Conservation (phyloP, 768 basidiomycete genomes). For the Lactarius indigo region DNA sequence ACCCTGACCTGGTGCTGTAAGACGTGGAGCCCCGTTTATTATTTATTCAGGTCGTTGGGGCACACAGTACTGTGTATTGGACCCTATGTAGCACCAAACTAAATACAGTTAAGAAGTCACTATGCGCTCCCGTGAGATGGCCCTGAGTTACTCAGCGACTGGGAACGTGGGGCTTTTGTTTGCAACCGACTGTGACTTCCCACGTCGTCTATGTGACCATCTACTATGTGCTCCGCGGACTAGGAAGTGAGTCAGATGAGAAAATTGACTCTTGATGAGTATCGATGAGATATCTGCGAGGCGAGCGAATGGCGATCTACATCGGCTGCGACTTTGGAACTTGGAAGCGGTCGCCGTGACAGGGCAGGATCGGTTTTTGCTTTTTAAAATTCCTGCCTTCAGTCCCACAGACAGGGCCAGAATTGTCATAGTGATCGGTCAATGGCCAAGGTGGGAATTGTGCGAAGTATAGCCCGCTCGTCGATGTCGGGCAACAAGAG, state of each 20-base stretch:
- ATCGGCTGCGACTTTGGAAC: background rate
- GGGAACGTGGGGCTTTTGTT: background rate
- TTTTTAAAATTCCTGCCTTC: too few species aligned
- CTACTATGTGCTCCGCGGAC: background rate
- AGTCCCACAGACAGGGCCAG: too few species aligned
- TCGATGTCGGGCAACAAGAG: too few species aligned
- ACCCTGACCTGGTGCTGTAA: slow-evolving; percentile 13
- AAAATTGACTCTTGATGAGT: background rate
- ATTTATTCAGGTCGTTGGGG: background rate
- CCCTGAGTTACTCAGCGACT: background rate
- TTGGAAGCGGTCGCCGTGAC: background rate
- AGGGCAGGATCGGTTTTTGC: too few species aligned
- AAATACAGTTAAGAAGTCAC: background rate
- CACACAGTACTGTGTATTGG: background rate
- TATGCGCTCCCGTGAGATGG: background rate
- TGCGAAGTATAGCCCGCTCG: too few species aligned
- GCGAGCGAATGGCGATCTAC: background rate
- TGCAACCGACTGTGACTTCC: background rate
- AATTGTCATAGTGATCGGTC: too few species aligned
- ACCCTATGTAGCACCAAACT: background rate
- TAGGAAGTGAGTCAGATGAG: background rate
- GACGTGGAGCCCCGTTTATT: background rate
- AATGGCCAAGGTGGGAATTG: too few species aligned
- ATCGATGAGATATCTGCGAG: background rate
- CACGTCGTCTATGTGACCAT: background rate